Evolutionary conservation across 2,329 filamentous ascomycete species (phyloP), one percentile per base, ranked within the genome.

Genomic region (Aspergillus phoenicis): DNA sequence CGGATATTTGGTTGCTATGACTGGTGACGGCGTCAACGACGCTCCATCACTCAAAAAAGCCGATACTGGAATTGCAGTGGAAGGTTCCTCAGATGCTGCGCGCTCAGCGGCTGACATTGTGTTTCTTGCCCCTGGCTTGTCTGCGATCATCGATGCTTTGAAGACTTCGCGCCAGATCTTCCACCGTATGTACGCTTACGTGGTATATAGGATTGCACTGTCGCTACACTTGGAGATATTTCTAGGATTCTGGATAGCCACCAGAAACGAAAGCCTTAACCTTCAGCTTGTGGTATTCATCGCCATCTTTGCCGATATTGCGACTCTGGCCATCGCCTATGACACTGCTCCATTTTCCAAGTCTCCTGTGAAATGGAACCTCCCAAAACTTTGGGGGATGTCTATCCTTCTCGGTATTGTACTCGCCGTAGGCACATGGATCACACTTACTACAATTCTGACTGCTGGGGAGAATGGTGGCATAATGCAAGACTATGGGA

Each of bases 111-210:
- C 93, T 73, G 93, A 97, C 80, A 96, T 96, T 71, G 92, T 97
- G 70, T 96, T 96, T 85, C 87, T 96, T 75, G 91, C 91, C 70
- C 91, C 92, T 58, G 93, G 92, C 83, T 88, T 96, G 64, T 93
- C 91, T 78, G 91, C 92, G 65, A 96, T 96, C 77, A 96, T 96
- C 71, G 91, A 96, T 76, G 91, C 92, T 63, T 85, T 96, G 70
- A 96, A 96, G 83, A 96, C 91, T 68, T 94, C 91, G 33, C 91
- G 93, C 72, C 92, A 96, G 78, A 96, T 97, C 78, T 96, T 96
- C 84, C 92, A 96, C 82, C 91, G 93, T 72, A 96, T 97, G 92
- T 95, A 96, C 81, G 90, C 92, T 62, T 97, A 96, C 82, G 91
- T 97, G 68, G 90, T 96, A 72, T 96, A 96, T 83, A 91, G 93